Base-by-base conservation (phyloP, 345 rosid genomes). In the Brassica rapa region DNA sequence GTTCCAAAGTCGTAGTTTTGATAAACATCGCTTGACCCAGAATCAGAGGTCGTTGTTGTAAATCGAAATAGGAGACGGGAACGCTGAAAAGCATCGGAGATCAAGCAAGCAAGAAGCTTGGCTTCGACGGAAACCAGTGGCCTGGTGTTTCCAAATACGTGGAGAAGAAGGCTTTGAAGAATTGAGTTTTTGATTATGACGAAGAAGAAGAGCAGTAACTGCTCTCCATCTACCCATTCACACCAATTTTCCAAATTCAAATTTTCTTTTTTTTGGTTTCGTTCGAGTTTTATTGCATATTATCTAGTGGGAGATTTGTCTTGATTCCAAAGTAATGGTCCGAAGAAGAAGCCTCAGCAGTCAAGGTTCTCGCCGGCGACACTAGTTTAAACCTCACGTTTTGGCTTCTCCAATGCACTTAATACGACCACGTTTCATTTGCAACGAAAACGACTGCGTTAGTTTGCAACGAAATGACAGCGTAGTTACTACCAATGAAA, bases 221-320 rank as follows among this genome's bases (percentile, higher is more conserved):
- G 83, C 79, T 69, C 89, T 82, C 96, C 91, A 88, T 86, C 89
- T 83, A 82, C 93, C 96, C 94, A 88, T 93, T 87, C 88, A 85
- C 84, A 29, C 57, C 6, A 61, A 71, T 35, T 15, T 27, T 27
- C 30, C 30, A 27, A 27, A 27, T 27, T 27, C 4, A 27, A 27
- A 27, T 27, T 27, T 61, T 33, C 5, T 33, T 32, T 6, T 27
- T 27, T 4, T 27, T 27, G 30, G 30, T 35, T 19, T 19, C 43
- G 23, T 29, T 55, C 56, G 46, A 55, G 4, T 29, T 8, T 8
- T 2, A 12, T 70, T 68, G 12, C 39, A 55, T 16, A 8, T 23
- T 16, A 8, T 23, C 29, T 16, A 32, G 19, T 19, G 21, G 21
- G 21, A 19, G 62, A 70, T 19, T 35, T 6, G 43, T 16, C 5